Base-by-base conservation (phyloP, 306 rosid species). In the Begonia loranthoides region DNA sequence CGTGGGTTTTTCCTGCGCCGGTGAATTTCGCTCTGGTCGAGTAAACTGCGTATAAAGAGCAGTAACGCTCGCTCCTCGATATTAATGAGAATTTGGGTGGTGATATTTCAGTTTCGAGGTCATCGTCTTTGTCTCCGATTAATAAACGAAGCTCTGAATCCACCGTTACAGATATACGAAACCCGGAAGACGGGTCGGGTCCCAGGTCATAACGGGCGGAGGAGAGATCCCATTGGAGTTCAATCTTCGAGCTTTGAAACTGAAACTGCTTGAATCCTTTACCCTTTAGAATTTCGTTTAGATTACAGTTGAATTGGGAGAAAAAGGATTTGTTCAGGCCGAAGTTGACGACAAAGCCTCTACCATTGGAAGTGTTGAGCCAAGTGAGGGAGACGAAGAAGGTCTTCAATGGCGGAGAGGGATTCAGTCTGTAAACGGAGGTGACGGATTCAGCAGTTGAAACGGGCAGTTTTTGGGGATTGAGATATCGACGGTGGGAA, bases 221-320 rank as follows among this genome's bases (percentile, higher is more conserved):
- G 0, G 79, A 72, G 41, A 84, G 67, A 60, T 88, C 94, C 96
- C 96, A 88, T 11, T 55, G 46, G 53, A 81, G 53, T 54, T 76
- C 66, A 9, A 88, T 45, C 24, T 63, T 55, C 0, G 54, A 56
- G 17, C 47, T 41, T 16, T 61, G 17, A 14, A 51, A 44, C 50
- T 49, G 59, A 59, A 82, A 69, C 8, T 55, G 52, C 55, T 69
- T 66, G 46, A n/a, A 51, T 21, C 95, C 93, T 67, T 56, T 77
- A 34, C 12, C 48, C 28, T 67, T 59, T 12, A 9, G 58, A 8
- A 87, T 47, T 9, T 59, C 50, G 24, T 43, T 60, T 13, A 69
- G 57, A 33, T 28, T 55, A 3, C 51, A 24, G 36, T 57, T 41
- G 43, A 14, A 68, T n/a, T 56, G 45, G 45, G 60, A 51, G 1